A percentile compares a stretch with the other conserved stretches of the same genome.
These are phyloP conservation scores for Microcos paniculata DNA, from an alignment of 345 rosid genomes.

Conservation along the genomic window DNA sequence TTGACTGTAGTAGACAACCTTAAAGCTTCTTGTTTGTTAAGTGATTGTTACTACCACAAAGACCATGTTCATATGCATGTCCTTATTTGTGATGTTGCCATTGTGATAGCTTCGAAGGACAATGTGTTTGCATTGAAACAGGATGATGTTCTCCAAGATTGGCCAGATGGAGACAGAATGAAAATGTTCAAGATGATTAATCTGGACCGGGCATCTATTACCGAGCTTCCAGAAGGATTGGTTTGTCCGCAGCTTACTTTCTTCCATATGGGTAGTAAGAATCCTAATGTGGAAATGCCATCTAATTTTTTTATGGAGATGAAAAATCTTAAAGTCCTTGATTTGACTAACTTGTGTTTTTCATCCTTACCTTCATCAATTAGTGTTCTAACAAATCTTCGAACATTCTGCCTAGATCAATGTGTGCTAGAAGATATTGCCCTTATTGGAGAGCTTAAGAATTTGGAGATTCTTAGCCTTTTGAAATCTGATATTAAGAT, in stretches of 20 bases:
- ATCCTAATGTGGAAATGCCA: background rate
- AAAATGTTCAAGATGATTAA: too few relatives aligned
- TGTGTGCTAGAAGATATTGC: background rate
- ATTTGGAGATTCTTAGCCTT: background rate
- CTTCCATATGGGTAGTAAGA: background rate
- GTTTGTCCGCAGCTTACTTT: background rate
- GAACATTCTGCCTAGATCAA: background rate
- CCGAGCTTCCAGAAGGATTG: background rate
- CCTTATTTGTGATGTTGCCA: slow-evolving; percentile 16
- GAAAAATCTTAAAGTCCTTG: slow-evolving; percentile 25
- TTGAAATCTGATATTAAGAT: background rate
- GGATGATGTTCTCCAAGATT: too few relatives aligned
- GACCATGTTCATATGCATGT: slow-evolving; percentile 22
- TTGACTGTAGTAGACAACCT: background rate
- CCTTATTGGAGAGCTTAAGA: slow-evolving; percentile 12
- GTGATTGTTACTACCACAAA: background rate
- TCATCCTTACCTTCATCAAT: slow-evolving; percentile 10
- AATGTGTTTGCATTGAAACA: background rate
- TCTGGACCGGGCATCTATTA: too few relatives aligned
- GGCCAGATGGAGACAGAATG: too few relatives aligned
- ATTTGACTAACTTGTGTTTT: background rate
- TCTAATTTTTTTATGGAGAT: slow-evolving; percentile 1
- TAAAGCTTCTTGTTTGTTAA: slow-evolving; percentile 15
- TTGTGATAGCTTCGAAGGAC: slow-evolving; percentile 15
- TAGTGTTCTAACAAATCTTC: slow-evolving; percentile 5